Evolutionary conservation across 305 asterid species (phyloP).

Genomic region (Solanum hybrid): DNA sequence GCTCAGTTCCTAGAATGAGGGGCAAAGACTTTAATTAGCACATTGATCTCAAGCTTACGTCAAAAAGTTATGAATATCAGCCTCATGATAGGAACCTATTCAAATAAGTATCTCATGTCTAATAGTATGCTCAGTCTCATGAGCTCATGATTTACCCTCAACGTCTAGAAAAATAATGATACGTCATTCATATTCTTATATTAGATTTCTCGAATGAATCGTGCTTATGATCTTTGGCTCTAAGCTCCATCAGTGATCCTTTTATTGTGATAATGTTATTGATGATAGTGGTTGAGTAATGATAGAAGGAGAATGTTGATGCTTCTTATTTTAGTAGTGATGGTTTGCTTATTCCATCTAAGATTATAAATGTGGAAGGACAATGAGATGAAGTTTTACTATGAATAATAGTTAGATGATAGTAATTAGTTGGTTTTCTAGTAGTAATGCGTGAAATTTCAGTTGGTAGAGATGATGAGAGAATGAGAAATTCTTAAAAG

Average conservation of each 20-base stretch:
- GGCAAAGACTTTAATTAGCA: neutral
- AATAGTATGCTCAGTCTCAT: neutral
- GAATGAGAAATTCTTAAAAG: neutral
- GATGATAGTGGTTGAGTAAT: neutral
- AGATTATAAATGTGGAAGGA: neutral
- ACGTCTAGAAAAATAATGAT: neutral
- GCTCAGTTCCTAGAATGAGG: neutral
- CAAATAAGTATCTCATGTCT: neutral
- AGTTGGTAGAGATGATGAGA: neutral
- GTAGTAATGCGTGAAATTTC: neutral
- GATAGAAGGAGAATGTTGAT: neutral
- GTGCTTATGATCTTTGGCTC: neutral
- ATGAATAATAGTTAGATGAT: neutral
- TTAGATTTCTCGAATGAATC: no score
- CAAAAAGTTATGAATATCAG: neutral
- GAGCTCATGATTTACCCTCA: neutral
- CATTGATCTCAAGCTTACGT: neutral
- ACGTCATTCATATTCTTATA: neutral
- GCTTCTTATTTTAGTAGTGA: neutral
- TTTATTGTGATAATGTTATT: no score
- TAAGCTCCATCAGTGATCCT: neutral
- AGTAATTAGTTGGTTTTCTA: neutral
- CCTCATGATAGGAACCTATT: neutral
- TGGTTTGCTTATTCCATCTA: neutral
- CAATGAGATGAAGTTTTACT: neutral